phyloP scores from a whole-genome alignment of 192 early-diverging fungal species.

The Funneliformis geosporum region DNA sequence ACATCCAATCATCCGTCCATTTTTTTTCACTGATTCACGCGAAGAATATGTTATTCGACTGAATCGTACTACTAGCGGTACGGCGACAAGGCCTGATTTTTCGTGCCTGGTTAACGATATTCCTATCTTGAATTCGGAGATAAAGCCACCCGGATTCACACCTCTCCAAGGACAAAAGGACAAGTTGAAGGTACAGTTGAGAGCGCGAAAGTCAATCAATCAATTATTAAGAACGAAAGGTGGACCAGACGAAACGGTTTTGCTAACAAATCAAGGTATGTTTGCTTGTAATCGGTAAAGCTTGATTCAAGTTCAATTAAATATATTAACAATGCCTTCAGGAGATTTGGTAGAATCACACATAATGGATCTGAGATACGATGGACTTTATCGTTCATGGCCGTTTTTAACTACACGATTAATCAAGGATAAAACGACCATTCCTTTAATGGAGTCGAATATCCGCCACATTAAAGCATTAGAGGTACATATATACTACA shows the following conservation, averaged over 20 bases:
- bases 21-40: conserved; percentile 2
- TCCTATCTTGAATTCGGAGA: conserved; percentile 19
- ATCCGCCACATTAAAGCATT: neutral
- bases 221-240: conserved; percentile 30
- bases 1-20: conserved; percentile 32
- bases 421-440: conserved; percentile 9
- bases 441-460: conserved; percentile 6
- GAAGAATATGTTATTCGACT: conserved; percentile 25
- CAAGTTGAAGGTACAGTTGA: conserved; percentile 30
- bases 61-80: conserved; percentile 19
- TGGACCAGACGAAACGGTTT: conserved; percentile 24
- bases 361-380: conserved; percentile 29
- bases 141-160: conserved; percentile 31
- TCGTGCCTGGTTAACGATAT: conserved; percentile 26
- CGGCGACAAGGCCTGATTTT: conserved; percentile 25
- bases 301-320: neutral
- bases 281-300: too few relatives aligned
- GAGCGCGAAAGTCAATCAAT: conserved; percentile 29
- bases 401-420: conserved; percentile 7
- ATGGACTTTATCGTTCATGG: conserved; percentile 25
- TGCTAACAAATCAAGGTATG: conserved; percentile 34
- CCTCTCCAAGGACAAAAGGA: conserved; percentile 27
- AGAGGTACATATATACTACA: conserved; percentile 3
- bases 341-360: conserved; percentile 30
- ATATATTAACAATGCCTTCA: conserved; percentile 2